Base-by-base conservation (phyloP, 352 stramenopile genomes). In the Globisporangium alternatum region DNA sequence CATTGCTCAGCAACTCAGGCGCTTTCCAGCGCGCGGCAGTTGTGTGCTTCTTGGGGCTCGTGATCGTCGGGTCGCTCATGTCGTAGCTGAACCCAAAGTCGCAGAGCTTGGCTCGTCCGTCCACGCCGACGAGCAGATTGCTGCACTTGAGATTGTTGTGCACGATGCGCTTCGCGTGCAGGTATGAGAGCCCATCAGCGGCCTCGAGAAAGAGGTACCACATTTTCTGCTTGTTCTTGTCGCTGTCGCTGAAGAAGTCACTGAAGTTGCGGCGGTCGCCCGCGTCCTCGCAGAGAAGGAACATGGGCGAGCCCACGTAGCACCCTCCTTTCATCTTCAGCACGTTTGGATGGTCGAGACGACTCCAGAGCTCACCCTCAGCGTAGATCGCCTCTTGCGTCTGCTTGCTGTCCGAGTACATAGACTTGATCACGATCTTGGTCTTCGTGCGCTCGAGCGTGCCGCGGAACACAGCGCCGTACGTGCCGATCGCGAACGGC, bases 141-240 rank as follows among this genome's bases (percentile, higher is more conserved):
- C 61, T 74, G 21, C 66, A 58, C 33, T 79, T 81, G 8, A 81
- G 41, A 54, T 81, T 72, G 37, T 68, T 71, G 28, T 81, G 74
- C 28, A 81, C 62, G 28, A 79, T 71, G 0, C 48, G 53, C 25
- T 63, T 62, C 15, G 64, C 51, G n/a, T 81, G 74, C 3, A 81
- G 51, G 25, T 77, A 79, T 33, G 72, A 66, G 1, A 81, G 48
- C 0, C 74, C 74, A 13, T 79, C 60, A 0, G 71, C 69, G 15
- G 64, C 66, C 13, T 77, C 54, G n/a, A 59, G 19, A 3, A 59
- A 30, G 4, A 59, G 22, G n/a, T 35, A 15, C 44, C 47, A 59
- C n/a, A 57, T 17, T 47, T 60, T 44, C 22, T 33, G 15, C 54
- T 60, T 60, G n/a, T 60, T 51, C 54, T 60, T 51, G 0, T 48